Conservation (phyloP, 2,329 filamentous ascomycete species). For the Zopfia rhizophila region DNA sequence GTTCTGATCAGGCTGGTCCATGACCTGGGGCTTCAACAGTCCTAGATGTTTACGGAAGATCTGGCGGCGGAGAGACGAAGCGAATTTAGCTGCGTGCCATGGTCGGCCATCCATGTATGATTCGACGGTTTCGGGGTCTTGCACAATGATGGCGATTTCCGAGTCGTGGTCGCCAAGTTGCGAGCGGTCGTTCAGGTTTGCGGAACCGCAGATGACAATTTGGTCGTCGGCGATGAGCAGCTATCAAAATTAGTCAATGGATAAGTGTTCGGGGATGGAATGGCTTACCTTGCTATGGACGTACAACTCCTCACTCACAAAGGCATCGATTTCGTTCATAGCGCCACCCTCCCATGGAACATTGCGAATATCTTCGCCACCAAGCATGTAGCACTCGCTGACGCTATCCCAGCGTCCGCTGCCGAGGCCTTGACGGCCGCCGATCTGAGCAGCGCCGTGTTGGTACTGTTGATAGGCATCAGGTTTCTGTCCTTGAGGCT, state of each 20-base stretch:
- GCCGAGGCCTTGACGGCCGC: constrained; percentile 56
- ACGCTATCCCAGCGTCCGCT: constrained; percentile 78
- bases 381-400: constrained; percentile 83
- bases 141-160: constrained; percentile 89
- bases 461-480: constrained; percentile 76
- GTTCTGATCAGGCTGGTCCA: constrained; percentile 68
- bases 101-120: constrained; percentile 77
- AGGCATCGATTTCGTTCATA: constrained; percentile 68
- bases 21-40: constrained; percentile 77
- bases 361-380: constrained; percentile 74
- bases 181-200: constrained; percentile 76
- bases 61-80: constrained; percentile 81
- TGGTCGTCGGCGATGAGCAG: constrained; percentile 84
- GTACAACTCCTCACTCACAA: constrained; percentile 71
- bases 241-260: constrained; percentile 38
- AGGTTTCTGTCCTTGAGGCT: constrained; percentile 1
- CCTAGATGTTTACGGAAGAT: constrained; percentile 94
- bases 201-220: constrained; percentile 82
- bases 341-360: constrained; percentile 69
- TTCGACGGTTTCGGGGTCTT: constrained; percentile 77
- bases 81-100: constrained; percentile 79
- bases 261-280: neutral
- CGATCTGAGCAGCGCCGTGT: constrained; percentile 68
- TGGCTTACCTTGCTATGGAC: constrained; percentile 69
- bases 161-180: constrained; percentile 87